phyloP scores from a whole-genome alignment of 352 stramenopile genomes.

The Aphanomyces invadans region DNA sequence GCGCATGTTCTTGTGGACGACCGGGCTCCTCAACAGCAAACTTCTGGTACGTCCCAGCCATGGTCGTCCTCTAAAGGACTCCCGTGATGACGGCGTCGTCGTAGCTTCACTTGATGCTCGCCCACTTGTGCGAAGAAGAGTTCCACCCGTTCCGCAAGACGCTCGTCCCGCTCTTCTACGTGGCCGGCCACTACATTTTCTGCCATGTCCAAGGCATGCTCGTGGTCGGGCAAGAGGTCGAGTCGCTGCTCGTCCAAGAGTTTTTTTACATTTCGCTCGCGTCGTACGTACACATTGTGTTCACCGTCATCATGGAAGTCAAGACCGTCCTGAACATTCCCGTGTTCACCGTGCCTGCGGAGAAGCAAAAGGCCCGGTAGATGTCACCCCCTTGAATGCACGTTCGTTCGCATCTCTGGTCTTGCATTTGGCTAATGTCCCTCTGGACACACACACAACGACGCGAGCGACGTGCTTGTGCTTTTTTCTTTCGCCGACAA shows the following conservation, averaged over 20 bases:
- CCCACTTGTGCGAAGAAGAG: constrained; percentile 78
- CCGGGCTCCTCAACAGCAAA: constrained; percentile 83
- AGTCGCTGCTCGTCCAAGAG: constrained; percentile 73
- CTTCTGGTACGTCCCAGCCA: constrained; percentile 47
- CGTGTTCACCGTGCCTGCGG: constrained; percentile 62
- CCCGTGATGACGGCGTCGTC: background rate
- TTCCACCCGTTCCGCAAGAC: constrained; percentile 87
- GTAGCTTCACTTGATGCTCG: constrained; percentile 83
- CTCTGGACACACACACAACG: too few species aligned
- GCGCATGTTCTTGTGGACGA: constrained; percentile 81
- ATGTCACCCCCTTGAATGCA: too few species aligned
- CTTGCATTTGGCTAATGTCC: too few species aligned
- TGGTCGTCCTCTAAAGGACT: too few species aligned
- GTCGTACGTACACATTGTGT: constrained; percentile 80
- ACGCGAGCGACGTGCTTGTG: too few species aligned
- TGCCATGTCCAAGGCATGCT: constrained; percentile 77
- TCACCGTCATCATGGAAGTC: constrained; percentile 81
- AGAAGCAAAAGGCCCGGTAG: constrained; percentile 20
- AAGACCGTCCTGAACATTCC: constrained; percentile 75
- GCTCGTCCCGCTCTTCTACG: constrained; percentile 85
- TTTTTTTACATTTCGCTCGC: constrained; percentile 84
- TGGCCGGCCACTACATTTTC: constrained; percentile 73
- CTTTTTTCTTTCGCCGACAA: too few species aligned
- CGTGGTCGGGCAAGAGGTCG: constrained; percentile 55
- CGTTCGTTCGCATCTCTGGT: too few species aligned